Evolutionary conservation across 2,329 filamentous ascomycete genomes (phyloP).

Genomic region (Cercospora canescens): DNA sequence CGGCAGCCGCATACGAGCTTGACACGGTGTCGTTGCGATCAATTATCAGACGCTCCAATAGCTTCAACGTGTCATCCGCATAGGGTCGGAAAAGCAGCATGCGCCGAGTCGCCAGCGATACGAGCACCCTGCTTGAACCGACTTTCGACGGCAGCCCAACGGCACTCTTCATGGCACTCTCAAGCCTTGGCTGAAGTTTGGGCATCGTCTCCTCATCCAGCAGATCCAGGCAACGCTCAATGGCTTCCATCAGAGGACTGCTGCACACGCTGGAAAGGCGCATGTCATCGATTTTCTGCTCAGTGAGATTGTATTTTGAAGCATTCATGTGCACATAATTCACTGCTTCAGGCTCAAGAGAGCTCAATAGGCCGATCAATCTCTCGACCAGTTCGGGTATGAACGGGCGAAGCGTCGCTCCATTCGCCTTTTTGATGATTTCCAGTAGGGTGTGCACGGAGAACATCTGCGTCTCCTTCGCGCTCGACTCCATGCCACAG

Average conservation of each 20-base stretch:
- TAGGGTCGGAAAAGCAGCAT: constrained; percentile 72
- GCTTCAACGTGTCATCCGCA: constrained; percentile 71
- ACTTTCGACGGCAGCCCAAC: constrained; percentile 94
- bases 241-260: constrained; percentile 88
- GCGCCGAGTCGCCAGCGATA: constrained; percentile 80
- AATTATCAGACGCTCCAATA: constrained; percentile 78
- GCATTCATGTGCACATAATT: constrained; percentile 93
- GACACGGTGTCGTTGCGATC: constrained; percentile 95
- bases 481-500: constrained; percentile 84
- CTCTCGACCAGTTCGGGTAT: constrained; percentile 79
- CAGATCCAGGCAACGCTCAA: constrained; percentile 83
- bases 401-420: constrained; percentile 75
- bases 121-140: constrained; percentile 80
- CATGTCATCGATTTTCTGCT: constrained; percentile 87
- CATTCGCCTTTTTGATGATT: constrained; percentile 81
- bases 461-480: constrained; percentile 83
- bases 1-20: constrained; percentile 80
- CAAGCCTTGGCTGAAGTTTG: constrained; percentile 69
- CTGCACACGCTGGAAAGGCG: constrained; percentile 77
- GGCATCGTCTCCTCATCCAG: constrained; percentile 78
- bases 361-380: constrained; percentile 78
- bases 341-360: constrained; percentile 82
- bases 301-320: constrained; percentile 77
- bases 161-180: constrained; percentile 78
- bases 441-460: constrained; percentile 78